Evolutionary conservation across 2,329 filamentous ascomycete genomes (phyloP).

Genomic region (Fusarium musae): DNA sequence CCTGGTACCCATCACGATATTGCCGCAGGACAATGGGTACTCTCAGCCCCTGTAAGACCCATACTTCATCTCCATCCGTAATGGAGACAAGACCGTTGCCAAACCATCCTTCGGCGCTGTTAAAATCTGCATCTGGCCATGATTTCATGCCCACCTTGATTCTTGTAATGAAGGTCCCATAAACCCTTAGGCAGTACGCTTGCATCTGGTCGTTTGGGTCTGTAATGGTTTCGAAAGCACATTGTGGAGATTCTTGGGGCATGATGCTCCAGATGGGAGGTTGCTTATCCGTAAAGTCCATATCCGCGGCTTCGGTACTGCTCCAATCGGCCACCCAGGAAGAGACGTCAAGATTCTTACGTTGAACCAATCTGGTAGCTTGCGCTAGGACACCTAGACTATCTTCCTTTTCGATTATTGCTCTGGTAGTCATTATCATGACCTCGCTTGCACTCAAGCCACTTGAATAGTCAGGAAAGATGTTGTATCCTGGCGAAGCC

Average conservation of each 20-base stretch:
- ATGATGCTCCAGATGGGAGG: not conserved
- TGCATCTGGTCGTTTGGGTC: accelerated
- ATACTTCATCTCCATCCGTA: accelerated
- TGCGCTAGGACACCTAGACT: accelerated
- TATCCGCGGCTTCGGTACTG: accelerated
- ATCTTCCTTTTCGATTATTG: not conserved
- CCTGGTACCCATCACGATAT: not conserved
- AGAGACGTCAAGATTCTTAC: accelerated
- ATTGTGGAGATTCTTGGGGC: not conserved
- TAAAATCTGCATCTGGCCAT: accelerated
- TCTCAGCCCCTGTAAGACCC: accelerated
- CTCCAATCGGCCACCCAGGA: not conserved
- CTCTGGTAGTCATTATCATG: not conserved
- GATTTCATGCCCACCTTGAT: too few species aligned
- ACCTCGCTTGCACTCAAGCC: accelerated
- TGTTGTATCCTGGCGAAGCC: accelerated
- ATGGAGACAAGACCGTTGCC: accelerated
- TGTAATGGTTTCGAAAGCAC: accelerated
- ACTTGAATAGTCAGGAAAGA: accelerated
- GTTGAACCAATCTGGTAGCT: accelerated
- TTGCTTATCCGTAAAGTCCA: accelerated
- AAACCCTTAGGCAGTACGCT: accelerated
- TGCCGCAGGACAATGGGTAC: accelerated
- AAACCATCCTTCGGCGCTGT: not conserved
- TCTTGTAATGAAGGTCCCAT: not conserved